A percentile compares a stretch with the other conserved stretches of the same genome.
Evolutionary conservation across 495 filamentous ascomycete genomes (phyloP).

Genomic region (Aspergillus baeticus): DNA sequence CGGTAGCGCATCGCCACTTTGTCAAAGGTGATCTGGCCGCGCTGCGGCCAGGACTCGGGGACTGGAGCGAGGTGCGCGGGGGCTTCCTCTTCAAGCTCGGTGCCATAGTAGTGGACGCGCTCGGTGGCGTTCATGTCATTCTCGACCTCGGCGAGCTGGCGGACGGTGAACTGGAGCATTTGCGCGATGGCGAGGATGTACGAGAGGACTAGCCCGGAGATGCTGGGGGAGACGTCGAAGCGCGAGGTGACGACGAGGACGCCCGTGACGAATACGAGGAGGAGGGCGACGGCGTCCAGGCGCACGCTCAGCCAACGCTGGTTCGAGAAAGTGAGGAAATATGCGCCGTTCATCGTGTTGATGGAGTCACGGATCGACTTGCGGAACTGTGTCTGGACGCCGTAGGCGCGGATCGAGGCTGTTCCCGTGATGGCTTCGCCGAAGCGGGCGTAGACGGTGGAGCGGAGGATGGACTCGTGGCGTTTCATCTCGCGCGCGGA

Average conservation of each 20-base stretch:
- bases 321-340: constrained; percentile 91
- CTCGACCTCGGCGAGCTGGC: constrained; percentile 93
- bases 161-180: constrained; percentile 92
- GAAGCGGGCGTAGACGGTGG: constrained; percentile 86
- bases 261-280: constrained; percentile 80
- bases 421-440: constrained; percentile 82
- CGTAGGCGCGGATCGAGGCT: constrained; percentile 85
- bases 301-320: constrained; percentile 88
- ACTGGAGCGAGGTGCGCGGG: constrained; percentile 70
- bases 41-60: constrained; percentile 73
- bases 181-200: constrained; percentile 94
- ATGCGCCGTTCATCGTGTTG: constrained; percentile 89
- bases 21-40: constrained; percentile 80
- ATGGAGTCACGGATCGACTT: constrained; percentile 65
- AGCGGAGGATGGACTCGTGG: constrained; percentile 85
- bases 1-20: constrained; percentile 92
- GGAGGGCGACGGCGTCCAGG: constrained; percentile 78
- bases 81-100: constrained; percentile 81
- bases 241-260: constrained; percentile 92
- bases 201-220: constrained; percentile 81
- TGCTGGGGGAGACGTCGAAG: constrained; percentile 82
- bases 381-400: constrained; percentile 71
- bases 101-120: constrained; percentile 90
- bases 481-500: constrained; percentile 94
- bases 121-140: constrained; percentile 98